Evolutionary conservation across 768 basidiomycete species (phyloP), one percentile per base, ranked within the genome.

Genomic region (Agaricus blazei): DNA sequence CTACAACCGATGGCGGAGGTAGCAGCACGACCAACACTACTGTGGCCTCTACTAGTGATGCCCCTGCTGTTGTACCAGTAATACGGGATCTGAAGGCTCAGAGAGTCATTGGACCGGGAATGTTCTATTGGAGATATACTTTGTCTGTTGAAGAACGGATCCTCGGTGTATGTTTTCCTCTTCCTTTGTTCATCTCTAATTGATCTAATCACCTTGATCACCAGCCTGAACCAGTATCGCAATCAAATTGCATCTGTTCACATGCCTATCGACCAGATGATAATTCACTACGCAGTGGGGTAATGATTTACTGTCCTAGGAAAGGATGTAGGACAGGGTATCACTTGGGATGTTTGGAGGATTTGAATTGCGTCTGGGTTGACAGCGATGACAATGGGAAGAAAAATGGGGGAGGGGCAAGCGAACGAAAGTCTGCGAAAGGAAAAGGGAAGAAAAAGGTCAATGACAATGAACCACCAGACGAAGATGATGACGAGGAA

Each of bases 241-340:
- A 50, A 11, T 70, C 75, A 0, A 41, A 41, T 7, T 85, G 84
- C 52, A 59, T 72, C 3, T 86, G 84, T 66, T 58, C 58, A 11
- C 41, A 64, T 3, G 75, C 78, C 0, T 86, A 85, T 59, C 68
- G 68, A 28, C 78, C 82, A 0, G 70, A 77, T 48, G 60, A 69
- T 41, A 24, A 62, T 40, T 46, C 64, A 26, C 40, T 50, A 23
- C 53, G 61, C 1, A 27, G 48, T 6, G 59, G 62, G 4, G 38
- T 79, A 6, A 81, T 80, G 68, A 80, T 85, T 51, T 82, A 82
- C 51, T 86, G 84, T 60, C 81, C 83, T 0, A 75, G 78, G 0
- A 79, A 77, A 0, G 52, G 59, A 0, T 86, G 84, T 57, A 64
- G 72, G 9, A 71, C 63, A 3, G 74, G 69, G 7, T 84, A 75